Conservation (phyloP, 2,329 filamentous ascomycete species). For the Lasiodiplodia sp. region DNA sequence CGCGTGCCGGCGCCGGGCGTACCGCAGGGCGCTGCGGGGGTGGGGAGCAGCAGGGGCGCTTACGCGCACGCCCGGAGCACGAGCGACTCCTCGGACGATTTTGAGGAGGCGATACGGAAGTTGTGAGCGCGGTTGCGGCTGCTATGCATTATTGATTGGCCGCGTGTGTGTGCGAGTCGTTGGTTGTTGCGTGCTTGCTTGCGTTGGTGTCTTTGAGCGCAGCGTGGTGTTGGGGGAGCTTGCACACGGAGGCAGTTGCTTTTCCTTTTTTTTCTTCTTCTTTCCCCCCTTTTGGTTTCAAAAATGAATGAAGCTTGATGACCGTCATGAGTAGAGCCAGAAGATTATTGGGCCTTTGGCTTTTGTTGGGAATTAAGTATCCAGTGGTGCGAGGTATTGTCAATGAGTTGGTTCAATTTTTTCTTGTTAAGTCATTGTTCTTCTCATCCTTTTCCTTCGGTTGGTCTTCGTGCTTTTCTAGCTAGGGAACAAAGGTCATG, state of each 20-base stretch:
- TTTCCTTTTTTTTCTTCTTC: too few relatives aligned
- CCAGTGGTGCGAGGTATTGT: too few relatives aligned
- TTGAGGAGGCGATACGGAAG: constrained; percentile 17
- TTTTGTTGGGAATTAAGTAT: not conserved
- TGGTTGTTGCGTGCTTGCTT: not conserved
- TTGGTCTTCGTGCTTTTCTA: not conserved
- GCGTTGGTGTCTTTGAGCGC: not conserved
- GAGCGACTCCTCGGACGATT: constrained; percentile 19
- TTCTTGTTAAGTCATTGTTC: not conserved
- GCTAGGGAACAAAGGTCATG: not conserved
- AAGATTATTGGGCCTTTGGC: not conserved
- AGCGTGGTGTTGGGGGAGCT: not conserved
- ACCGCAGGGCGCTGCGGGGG: constrained; percentile 9
- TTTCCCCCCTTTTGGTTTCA: not conserved
- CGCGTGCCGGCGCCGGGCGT: constrained; percentile 25
- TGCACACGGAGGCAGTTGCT: not conserved
- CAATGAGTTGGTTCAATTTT: too few relatives aligned
- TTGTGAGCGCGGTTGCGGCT: not conserved
- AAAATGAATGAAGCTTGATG: not conserved
- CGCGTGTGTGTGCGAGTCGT: not conserved
- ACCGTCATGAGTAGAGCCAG: not conserved
- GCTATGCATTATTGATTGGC: not conserved
- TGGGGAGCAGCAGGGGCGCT: constrained; percentile 13
- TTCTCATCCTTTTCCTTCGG: not conserved
- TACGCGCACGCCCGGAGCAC: constrained; percentile 8